Base-by-base conservation (phyloP, 805 yeast genomes). In the Ascoidea tarda region DNA sequence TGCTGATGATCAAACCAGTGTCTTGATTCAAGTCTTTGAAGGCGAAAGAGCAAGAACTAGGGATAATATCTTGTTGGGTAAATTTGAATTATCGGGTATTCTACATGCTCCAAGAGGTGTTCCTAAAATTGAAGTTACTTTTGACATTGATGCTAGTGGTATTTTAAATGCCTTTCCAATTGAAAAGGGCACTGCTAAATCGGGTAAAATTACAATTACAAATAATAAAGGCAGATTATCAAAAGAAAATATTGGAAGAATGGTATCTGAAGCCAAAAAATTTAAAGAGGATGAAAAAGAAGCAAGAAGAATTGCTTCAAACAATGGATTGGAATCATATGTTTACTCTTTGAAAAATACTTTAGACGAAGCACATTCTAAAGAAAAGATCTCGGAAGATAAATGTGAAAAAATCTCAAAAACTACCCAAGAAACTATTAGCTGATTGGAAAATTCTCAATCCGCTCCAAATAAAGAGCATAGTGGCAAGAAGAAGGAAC, bases 51-150 rank as follows among this genome's bases (percentile, higher is more conserved):
- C 96, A 59, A 83, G 84, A 75, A 89, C 96, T 52, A 86, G 82
- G 76, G 97, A 90, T 71, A 90, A 90, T 84, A 90, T 89, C 81
- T 72, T 89, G 70, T 82, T 90, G 66, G 98, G 97, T 79, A 90
- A 90, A 76, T 90, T 90, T 74, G 97, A 90, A 75, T 82, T 90
- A 66, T 73, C 93, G 60, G 96, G 96, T 70, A 90, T 90, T 60
- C 97, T 97, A 66, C 96, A 96, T 62, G 96, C 96, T 49, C 96
- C 96, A 75, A 88, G 96, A 77, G 97, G 97, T 79, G 95, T 86
- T 60, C 97, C 97, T 67, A 96, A 89, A 77, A 84, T 90, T 64
- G 97, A 90, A 79, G 97, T 90, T 61, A 90, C 96, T 64, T 90
- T 90, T 68, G 97, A 90, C 71, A 77, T 90, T 66, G 97, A 90